Base-by-base conservation (phyloP, 2,329 filamentous ascomycete species). In the Trichothecium sympodiale region DNA sequence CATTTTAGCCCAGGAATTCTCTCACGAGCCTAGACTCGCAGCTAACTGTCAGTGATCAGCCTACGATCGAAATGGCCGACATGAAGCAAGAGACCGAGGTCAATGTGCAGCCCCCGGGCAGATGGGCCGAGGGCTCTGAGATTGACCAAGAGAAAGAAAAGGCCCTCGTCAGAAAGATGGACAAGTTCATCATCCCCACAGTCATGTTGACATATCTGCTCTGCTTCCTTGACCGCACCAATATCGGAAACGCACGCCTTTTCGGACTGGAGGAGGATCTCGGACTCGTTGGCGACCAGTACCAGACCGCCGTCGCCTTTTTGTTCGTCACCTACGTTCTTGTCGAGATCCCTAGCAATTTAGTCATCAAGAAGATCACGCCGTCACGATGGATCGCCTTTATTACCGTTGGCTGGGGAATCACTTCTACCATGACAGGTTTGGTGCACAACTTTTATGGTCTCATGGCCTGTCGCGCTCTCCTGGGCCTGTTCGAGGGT, bases 241-340 rank as follows among this genome's bases (percentile, higher is more conserved):
- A 82, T 50, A 75, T 82, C 28, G 78, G 70, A 41, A 74, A 74
- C 52, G 71, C 69, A 3, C 61, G 68, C 31, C 72, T 74, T 37
- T 65, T 71, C 41, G 70, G 70, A 14, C 58, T 75, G 57, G 53
- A 80, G 38, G 60, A 63, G 8, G 79, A 83, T 34, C 56, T 37
- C 17, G 51, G 60, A 2, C 60, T 82, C 41, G 54, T 54, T 28
- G 59, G 71, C 44, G 67, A 65, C 4, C 61, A 83, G 50, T 83
- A 83, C 50, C 68, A 74, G 38, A 77, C 74, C 3, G 74, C 71
- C 37, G 57, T 77, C 31, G 68, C 63, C 41, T 80, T 83, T 37
- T 56, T 83, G 16, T 81, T 81, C 49, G 73, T 77, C 13, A 74
- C 74, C 13, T 79, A 79, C 52, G 66, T 78, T 35, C 59, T 77